Base-by-base conservation (phyloP, 148 eudicot species). In the Drosera capensis region DNA sequence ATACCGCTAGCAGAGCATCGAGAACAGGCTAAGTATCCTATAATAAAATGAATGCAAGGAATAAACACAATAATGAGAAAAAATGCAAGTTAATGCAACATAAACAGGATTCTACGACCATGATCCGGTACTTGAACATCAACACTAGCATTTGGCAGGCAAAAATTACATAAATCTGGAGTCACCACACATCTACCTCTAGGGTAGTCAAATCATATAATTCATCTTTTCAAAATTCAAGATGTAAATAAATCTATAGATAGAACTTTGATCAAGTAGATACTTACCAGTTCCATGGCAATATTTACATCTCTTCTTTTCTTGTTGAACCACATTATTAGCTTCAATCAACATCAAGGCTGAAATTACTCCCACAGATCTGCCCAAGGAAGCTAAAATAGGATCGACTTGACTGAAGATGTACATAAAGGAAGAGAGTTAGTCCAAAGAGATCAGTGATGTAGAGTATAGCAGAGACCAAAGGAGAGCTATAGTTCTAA, bases 331-430 rank as follows among this genome's bases (percentile, higher is more conserved):
- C 35, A 88, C 94, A 51, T 88, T 88, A 51, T 77, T 83, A 37
- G 71, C 82, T 68, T 88, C 96, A 55, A 88, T 71, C 30, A 88
- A 58, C 94, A 88, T 82, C 61, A 88, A 63, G n/a, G 94, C 78
- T 30, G 96, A 79, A 50, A 88, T 88, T 14, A 83, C 96, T 43
- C 96, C 96, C 43, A 88, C 96, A 15, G 96, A 94, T 55, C 96
- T 94, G 40, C 96, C 94, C 3, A 88, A 88, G 43, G 96, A 88
- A 30, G 96, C 96, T 49, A 88, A 90, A 14, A 88, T 88, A 35
- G 96, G 96, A 68, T 88, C 96, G 20, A 88, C 96, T 75, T 88
- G 94, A 66, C 96, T 83, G 69, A 51, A 64, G 26, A 17, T 58
- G 20, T 53, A 48, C 16, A 20, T 26, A 21, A 19, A 23, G 66